Evolutionary conservation across 1,284 basidiomycete genomes (phyloP), one percentile per base, ranked within the genome.

Genomic region (Sporisorium graminicola): DNA sequence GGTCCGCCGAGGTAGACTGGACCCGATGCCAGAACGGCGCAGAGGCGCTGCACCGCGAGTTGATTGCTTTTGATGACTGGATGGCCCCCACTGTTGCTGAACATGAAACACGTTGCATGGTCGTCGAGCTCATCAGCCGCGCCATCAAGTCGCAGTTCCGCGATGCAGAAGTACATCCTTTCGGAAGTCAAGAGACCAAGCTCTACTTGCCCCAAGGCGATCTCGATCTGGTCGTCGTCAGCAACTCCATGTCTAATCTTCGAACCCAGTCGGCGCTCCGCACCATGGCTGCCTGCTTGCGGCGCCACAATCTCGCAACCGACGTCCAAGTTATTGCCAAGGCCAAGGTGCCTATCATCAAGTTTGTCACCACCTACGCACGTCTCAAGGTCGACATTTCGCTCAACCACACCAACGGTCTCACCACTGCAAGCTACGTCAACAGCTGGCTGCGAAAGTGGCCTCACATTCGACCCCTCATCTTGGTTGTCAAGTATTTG

Each of bases 101-200:
- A 83, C 93, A 97, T 83, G 92, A 94, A 81, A 88, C 94, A 8
- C 91, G 95, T 46, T 88, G 90, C 40, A 89, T 93, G 74, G 89
- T 93, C 27, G 92, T 98, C 43, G 87, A 90, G 51, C 88, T 92
- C 47, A 93, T 98, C 60, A 89, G 91, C 2, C 88, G 88, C 16
- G 90, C 91, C 4, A 89, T 98, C 52, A 87, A 87, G 16, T 85
- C 87, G 22, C 86, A 88, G 26, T 98, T 93, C 87, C 90, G 91
- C 0, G 94, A 96, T 78, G 94, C 95, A 10, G 87, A 90, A 43
- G 92, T 98, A 6, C 87, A 90, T 60, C 92, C 95, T 0, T 99
- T 99, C 86, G 96, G 96, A 18, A 94, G 93, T 80, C 97, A 93
- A 85, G 92, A 93, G 82, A 99, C 96, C 12, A 94, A 94, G 82